Conservation (phyloP, 208 protist species). For the Plasmodiophora brassicae region DNA sequence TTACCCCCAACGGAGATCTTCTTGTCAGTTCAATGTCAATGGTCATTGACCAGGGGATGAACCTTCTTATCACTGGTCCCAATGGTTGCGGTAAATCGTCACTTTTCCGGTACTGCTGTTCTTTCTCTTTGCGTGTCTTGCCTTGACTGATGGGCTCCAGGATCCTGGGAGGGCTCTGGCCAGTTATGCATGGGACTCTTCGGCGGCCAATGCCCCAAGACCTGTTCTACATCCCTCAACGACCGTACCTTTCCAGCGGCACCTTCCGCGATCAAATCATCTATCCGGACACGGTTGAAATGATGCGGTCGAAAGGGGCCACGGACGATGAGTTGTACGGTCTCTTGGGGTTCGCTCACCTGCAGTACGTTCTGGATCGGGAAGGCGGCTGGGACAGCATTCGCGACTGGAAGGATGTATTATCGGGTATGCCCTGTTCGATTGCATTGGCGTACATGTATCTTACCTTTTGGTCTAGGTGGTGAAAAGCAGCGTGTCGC, state of each 20-base stretch:
- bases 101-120: background rate
- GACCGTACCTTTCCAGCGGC: slow-evolving; percentile 39
- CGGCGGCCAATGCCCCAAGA: background rate
- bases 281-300: slow-evolving; percentile 32
- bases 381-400: background rate
- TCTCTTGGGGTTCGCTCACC: slow-evolving; percentile 6
- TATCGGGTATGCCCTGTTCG: background rate
- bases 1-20: background rate
- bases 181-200: background rate
- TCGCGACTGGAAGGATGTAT: slow-evolving; percentile 3
- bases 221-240: slow-evolving; percentile 50
- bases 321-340: background rate
- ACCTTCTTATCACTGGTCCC: background rate
- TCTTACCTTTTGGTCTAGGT: background rate
- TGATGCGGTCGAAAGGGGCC: background rate
- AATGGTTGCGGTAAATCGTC: slow-evolving; percentile 33
- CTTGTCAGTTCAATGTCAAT: background rate
- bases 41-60: slow-evolving; percentile 7
- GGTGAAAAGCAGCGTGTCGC: slow-evolving; percentile 47
- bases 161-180: slow-evolving; percentile 1
- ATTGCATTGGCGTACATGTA: background rate
- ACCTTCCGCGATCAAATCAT: slow-evolving; percentile 43
- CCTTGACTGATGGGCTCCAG: background rate
- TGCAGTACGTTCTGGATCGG: background rate
- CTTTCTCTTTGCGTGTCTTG: background rate